These are phyloP conservation scores for Paramecium sonneborni DNA, from an alignment of 73 alveolate genomes.

Conservation along the genomic window DNA sequence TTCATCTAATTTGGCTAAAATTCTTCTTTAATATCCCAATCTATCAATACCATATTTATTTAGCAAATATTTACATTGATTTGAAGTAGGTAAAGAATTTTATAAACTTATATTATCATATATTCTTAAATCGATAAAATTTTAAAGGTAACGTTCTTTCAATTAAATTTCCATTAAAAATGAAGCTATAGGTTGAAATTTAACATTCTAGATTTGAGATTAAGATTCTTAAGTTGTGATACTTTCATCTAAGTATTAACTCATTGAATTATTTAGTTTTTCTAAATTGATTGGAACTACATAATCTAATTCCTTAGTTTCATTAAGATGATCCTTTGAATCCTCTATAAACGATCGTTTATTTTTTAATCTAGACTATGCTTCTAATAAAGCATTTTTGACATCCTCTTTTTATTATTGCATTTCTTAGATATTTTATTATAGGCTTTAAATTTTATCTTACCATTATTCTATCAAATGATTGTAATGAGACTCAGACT, in stretches of 20 bases:
- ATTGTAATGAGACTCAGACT: neutral
- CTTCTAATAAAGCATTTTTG: neutral
- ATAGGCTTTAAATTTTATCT: neutral
- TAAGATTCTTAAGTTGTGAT: neutral
- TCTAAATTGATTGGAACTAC: neutral
- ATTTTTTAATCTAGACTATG: neutral
- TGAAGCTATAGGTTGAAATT: neutral
- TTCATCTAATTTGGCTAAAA: constrained; percentile 24
- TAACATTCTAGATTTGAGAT: neutral
- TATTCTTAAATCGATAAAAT: constrained; percentile 25
- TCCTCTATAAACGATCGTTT: neutral
- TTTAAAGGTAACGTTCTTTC: neutral
- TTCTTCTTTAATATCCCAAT: constrained; percentile 38
- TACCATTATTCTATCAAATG: neutral
- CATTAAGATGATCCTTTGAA: neutral
- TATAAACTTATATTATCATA: neutral
- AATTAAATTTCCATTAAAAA: neutral
- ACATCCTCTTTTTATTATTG: neutral
- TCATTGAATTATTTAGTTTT: neutral
- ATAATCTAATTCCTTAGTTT: neutral
- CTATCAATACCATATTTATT: constrained; percentile 21
- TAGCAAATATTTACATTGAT: neutral
- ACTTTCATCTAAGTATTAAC: neutral
- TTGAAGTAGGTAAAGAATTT: neutral
- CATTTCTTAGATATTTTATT: neutral